Base-by-base conservation (phyloP, 306 rosid genomes). In the Quercus ilex region DNA sequence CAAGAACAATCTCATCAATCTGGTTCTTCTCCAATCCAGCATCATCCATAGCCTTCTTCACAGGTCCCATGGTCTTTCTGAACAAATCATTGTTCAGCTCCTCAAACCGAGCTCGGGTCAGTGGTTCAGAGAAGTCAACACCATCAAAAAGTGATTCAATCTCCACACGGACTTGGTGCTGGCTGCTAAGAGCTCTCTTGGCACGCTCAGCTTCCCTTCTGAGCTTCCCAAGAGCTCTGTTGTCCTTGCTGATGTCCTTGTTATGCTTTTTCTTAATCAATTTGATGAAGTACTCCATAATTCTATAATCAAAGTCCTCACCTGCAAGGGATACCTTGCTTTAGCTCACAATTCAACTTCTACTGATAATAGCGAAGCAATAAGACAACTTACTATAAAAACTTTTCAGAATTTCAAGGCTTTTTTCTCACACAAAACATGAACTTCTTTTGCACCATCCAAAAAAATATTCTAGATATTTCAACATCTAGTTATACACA, bases 101-200 rank as follows among this genome's bases (percentile, higher is more conserved):
- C 81, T 94, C 99, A 19, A 94, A 94, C 35, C 97, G 86, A 79
- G 99, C 99, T 55, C 99, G 84, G 78, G 99, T 94, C 73, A 92
- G 86, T 46, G 99, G 97, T 77, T 94, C 97, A 9, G 97, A 94
- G 9, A 94, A 90, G 82, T 94, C 97, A 25, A 62, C 53, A 6
- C 99, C 99, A 69, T 94, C 99, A 18, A 94, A 94, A 58, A 94
- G 99, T 41, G 99, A 94, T 79, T 94, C 99, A 71, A 94, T 94
- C 88, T 94, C 99, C 84, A 94, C 97, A 4, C 97, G 97, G 89
- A 94, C 83, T 69, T 96, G 99, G 83, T 96, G 99, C 94, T 96
- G 99, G 91, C 98, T 96, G 76, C 99, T 93, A 38, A 96, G 97
- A 76, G 99, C 97, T 84, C 99, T 96, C 92, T 96, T 96, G 76